These are phyloP conservation scores for Pythium periplocum DNA, from an alignment of 352 stramenopile species.

Conservation along the genomic window DNA sequence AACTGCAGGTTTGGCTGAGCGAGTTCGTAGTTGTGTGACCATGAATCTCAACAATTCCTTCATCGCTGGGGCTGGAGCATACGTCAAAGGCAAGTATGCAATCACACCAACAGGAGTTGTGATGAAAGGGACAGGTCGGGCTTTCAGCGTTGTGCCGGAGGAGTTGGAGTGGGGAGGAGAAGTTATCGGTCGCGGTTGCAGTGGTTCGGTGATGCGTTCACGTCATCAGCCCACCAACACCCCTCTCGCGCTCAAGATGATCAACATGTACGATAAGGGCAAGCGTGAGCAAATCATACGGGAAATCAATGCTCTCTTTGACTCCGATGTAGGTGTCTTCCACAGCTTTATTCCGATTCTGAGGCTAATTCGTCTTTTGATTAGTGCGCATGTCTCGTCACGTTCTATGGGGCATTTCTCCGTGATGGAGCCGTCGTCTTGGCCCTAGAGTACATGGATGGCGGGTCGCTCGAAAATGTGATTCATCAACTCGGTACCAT, in stretches of 20 bases:
- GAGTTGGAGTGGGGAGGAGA: slow-evolving; percentile 73
- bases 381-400: slow-evolving; percentile 77
- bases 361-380: background rate
- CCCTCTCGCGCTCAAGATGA: slow-evolving; percentile 82
- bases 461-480: slow-evolving; percentile 88
- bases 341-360: background rate
- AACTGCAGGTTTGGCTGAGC: background rate
- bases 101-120: slow-evolving; percentile 77
- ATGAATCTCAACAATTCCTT: slow-evolving; percentile 80
- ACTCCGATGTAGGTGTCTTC: slow-evolving; percentile 41
- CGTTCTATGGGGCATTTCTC: slow-evolving; percentile 90
- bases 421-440: slow-evolving; percentile 87
- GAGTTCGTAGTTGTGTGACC: slow-evolving; percentile 3
- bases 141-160: slow-evolving; percentile 70
- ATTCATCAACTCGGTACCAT: slow-evolving; percentile 78
- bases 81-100: slow-evolving; percentile 78
- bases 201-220: slow-evolving; percentile 63
- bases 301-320: slow-evolving; percentile 87
- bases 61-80: slow-evolving; percentile 56
- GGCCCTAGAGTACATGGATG: slow-evolving; percentile 93
- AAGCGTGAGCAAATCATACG: slow-evolving; percentile 86
- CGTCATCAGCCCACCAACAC: slow-evolving; percentile 67
- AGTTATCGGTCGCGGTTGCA: slow-evolving; percentile 70
- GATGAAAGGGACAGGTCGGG: slow-evolving; percentile 73
- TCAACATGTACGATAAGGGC: slow-evolving; percentile 84